Conservation (phyloP, 2,329 filamentous ascomycete species). For the Tetracladium maxilliforme region DNA sequence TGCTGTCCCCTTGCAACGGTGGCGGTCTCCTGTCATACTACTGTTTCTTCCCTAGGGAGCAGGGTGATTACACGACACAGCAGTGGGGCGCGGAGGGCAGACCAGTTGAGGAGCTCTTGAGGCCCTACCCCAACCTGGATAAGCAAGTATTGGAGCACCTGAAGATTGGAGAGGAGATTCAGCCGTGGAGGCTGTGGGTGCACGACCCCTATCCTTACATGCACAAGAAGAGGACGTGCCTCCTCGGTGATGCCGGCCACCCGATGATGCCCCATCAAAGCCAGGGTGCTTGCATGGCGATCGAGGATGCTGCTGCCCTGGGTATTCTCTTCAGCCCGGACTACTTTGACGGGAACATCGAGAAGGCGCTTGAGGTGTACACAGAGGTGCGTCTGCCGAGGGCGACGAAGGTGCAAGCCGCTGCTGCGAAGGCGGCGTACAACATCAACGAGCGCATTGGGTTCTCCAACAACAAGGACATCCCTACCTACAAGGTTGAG, state of each 20-base stretch:
- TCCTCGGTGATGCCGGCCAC: constrained; percentile 53
- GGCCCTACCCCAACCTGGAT: constrained; percentile 45
- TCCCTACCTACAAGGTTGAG: constrained; percentile 42
- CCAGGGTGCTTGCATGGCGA: constrained; percentile 55
- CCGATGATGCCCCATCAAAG: constrained; percentile 59
- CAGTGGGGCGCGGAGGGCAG: constrained; percentile 38
- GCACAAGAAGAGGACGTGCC: constrained; percentile 31
- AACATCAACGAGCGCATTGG: constrained; percentile 45
- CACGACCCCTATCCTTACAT: constrained; percentile 48
- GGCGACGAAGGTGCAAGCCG: constrained; percentile 38
- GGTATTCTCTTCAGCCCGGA: constrained; percentile 41
- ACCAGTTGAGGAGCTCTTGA: constrained; percentile 42
- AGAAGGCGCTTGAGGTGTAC: constrained; percentile 31
- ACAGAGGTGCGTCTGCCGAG: constrained; percentile 36
- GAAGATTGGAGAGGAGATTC: constrained; percentile 43
- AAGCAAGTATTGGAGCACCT: constrained; percentile 39
- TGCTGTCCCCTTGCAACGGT: constrained; percentile 53
- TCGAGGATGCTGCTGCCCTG: constrained; percentile 49
- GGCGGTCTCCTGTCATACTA: constrained; percentile 54
- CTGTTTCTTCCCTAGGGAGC: constrained; percentile 49
- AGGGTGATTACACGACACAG: constrained; percentile 45
- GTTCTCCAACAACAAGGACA: constrained; percentile 45
- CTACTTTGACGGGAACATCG: constrained; percentile 26
- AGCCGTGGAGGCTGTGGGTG: constrained; percentile 51
- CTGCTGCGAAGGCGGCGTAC: constrained; percentile 39